Evolutionary conservation across 202 grass and related monocot genomes (phyloP).

Genomic region (Panicum hallii): DNA sequence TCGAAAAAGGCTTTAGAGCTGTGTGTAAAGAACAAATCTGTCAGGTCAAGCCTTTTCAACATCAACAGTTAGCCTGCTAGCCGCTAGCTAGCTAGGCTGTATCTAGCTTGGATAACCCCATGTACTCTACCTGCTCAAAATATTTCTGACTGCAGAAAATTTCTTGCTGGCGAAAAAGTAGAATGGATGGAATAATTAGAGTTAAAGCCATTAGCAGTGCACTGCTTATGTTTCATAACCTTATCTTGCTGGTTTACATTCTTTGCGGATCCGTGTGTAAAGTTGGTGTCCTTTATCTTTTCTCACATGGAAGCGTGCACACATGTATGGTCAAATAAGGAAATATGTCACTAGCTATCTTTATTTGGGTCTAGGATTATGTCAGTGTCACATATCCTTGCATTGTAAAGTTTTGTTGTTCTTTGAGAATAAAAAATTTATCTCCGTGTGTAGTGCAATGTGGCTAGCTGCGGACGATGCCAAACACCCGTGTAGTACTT

Average conservation of each 20-base stretch:
- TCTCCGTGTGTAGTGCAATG: no score
- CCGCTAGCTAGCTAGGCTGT: neutral
- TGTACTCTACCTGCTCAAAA: slow-evolving; percentile 3
- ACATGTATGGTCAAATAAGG: slow-evolving; percentile 31
- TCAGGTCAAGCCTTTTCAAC: neutral
- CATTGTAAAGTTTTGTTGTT: neutral
- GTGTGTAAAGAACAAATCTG: slow-evolving; percentile 16
- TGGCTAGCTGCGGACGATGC: neutral
- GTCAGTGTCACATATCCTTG: neutral
- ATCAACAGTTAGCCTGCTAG: slow-evolving; percentile 20
- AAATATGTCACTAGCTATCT: neutral
- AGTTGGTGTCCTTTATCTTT: slow-evolving; percentile 20
- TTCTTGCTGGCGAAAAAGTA: slow-evolving; percentile 14
- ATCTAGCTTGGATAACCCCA: neutral
- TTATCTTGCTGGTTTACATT: slow-evolving; percentile 1
- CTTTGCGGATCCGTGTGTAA: slow-evolving; percentile 12
- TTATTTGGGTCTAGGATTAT: neutral
- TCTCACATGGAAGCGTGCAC: slow-evolving; percentile 37
- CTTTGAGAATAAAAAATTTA: neutral
- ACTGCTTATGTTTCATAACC: neutral
- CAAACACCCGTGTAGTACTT: neutral
- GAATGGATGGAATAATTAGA: neutral
- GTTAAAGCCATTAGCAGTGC: no score
- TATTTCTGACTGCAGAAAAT: neutral
- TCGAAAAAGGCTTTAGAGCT: neutral